Base-by-base conservation (phyloP, 768 basidiomycete genomes). In the Suillus brevipes region DNA sequence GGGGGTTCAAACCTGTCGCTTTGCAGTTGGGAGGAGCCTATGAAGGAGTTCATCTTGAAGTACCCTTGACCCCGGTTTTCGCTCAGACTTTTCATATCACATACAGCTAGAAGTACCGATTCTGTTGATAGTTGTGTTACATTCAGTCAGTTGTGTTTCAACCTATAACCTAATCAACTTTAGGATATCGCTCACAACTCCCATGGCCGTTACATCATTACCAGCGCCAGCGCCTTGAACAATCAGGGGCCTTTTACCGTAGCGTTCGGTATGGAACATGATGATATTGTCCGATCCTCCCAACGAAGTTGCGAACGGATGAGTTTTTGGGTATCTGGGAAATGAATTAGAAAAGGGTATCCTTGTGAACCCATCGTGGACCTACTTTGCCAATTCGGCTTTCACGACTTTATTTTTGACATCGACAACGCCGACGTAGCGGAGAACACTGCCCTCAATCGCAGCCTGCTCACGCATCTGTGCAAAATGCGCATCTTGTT, bases 181-280 rank as follows among this genome's bases (percentile, higher is more conserved):
- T 73, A 98, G 77, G 61, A 96, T 78, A 73, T 99, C 97, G 56
- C 91, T 89, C 68, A 97, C 83, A 18, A 98, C 95, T 9, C 97
- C 97, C 94, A 99, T 99, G 0, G 97, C 97, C 38, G 97, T 99
- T 16, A 99, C 97, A 31, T 91, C 95, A 1, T 95, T 95, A n/a
- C 97, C 97, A 0, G 97, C 97, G 3, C 97, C 97, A 1, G 96
- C 90, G 59, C 97, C 97, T 72, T 98, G 97, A 40, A 99, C 84
- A 66, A 99, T 93, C 63, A 99, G 80, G 1, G 97, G 97, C 49
- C 95, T 80, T 9, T 89, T 85, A 3, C 90, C 88, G 73, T 99
- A 99, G 49, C 97, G 84, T 72, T 92, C 89, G 0, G 97, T 98
- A 74, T 94, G 91, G 86, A 99, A 98, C 83, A 97, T 92, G 75